Evolutionary conservation across 1,284 basidiomycete species (phyloP).

Genomic region (Tilletiaria anomala): DNA sequence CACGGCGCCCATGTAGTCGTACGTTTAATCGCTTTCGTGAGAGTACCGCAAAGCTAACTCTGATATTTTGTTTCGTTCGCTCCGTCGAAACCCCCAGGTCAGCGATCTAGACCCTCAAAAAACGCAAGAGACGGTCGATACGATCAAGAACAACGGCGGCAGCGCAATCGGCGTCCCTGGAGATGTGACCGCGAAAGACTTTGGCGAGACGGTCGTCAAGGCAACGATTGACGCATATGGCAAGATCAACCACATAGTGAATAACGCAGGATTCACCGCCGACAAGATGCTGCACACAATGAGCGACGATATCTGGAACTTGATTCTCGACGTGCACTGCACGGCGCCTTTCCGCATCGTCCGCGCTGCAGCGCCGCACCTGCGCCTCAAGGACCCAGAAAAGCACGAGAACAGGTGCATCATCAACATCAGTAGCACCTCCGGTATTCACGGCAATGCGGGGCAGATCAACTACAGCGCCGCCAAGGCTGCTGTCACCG

Average conservation of each 20-base stretch:
- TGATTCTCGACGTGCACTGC: conserved; percentile 52
- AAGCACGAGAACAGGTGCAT: conserved; percentile 53
- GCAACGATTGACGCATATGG: conserved; percentile 50
- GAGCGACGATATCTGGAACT: conserved; percentile 63
- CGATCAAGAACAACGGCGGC: not conserved
- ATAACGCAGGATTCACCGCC: conserved; percentile 74
- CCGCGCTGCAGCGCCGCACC: conserved; percentile 65
- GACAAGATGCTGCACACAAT: conserved; percentile 75
- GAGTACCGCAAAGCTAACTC: conserved; percentile 1
- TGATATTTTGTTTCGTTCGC: not conserved
- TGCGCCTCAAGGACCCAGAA: conserved; percentile 56
- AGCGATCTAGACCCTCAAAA: conserved; percentile 38
- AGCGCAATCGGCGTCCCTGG: no score
- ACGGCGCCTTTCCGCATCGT: conserved; percentile 59
- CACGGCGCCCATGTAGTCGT: conserved; percentile 27
- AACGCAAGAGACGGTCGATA: no score
- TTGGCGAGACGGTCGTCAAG: conserved; percentile 61
- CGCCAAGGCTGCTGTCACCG: conserved; percentile 44
- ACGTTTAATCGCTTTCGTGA: no score
- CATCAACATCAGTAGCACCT: conserved; percentile 20
- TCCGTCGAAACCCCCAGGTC: no score
- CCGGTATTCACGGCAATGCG: conserved; percentile 24
- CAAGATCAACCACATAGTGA: conserved; percentile 49
- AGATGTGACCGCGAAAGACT: conserved; percentile 47
- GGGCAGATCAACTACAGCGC: conserved; percentile 50